Conservation (phyloP, 1,139 yeast genomes). For the Magnusiomyces paraingens region DNA sequence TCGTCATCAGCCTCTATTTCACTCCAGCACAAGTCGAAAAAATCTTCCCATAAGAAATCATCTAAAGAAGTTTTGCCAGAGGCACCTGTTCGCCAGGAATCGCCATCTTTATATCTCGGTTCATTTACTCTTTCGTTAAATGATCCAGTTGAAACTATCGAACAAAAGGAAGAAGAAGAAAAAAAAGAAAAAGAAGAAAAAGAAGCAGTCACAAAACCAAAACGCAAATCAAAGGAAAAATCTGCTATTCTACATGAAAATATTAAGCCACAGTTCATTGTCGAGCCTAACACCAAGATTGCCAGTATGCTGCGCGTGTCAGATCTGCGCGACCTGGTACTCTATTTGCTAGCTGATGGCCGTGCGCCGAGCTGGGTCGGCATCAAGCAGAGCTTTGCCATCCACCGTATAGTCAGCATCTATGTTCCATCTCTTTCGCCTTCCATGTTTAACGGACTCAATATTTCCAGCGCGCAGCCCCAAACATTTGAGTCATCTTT, state of each 20-base stretch:
- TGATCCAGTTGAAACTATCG: too few relatives aligned
- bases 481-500: conserved; percentile 21
- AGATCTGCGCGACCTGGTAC: conserved; percentile 48
- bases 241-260: not conserved
- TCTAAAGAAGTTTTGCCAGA: too few relatives aligned
- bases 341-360: conserved; percentile 42
- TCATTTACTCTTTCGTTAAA: too few relatives aligned
- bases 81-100: too few relatives aligned
- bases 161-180: too few relatives aligned
- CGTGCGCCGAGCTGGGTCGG: conserved; percentile 41
- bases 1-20: not conserved
- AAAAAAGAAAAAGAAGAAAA: too few relatives aligned
- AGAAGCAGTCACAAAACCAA: not conserved
- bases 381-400: conserved; percentile 25
- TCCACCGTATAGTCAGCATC: conserved; percentile 52
- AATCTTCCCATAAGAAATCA: too few relatives aligned
- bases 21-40: too few relatives aligned
- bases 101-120: too few relatives aligned
- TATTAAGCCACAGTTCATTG: conserved; percentile 26
- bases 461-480: conserved; percentile 6
- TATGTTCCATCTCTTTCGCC: conserved; percentile 61
- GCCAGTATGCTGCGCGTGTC: conserved; percentile 13
- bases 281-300: conserved; percentile 21
- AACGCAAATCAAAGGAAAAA: not conserved
- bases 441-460: conserved; percentile 37